Evolutionary conservation across 306 rosid species (phyloP).

Genomic region (Dryas drummondii): DNA sequence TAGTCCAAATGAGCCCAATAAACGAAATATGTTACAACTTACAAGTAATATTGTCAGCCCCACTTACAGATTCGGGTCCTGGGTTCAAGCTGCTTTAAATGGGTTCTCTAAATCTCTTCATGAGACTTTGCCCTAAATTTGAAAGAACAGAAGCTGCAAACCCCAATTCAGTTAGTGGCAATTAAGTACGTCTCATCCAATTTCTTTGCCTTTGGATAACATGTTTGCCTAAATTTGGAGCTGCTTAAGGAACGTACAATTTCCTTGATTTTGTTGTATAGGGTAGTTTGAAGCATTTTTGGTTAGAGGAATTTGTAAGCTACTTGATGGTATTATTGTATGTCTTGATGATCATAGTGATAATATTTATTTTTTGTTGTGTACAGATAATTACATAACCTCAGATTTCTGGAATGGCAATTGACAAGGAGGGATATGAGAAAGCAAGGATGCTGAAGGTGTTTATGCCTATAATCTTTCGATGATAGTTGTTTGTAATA

Average conservation of each 20-base stretch:
- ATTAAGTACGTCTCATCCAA: constrained; percentile 10
- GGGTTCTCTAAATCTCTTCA: too few species aligned
- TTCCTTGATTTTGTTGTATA: too few species aligned
- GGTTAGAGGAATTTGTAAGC: too few species aligned
- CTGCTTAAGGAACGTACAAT: too few species aligned
- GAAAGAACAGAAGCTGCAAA: constrained; percentile 3
- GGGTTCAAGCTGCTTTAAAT: too few species aligned
- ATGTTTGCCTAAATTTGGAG: not conserved
- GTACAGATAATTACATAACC: not conserved
- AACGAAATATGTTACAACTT: too few species aligned
- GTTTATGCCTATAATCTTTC: constrained; percentile 25
- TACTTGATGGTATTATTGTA: not conserved
- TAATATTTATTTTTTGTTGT: not conserved
- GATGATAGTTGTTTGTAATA: not conserved
- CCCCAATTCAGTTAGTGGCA: not conserved
- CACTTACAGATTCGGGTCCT: too few species aligned
- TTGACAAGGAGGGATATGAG: constrained; percentile 95
- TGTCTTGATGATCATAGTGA: not conserved
- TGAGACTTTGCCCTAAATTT: not conserved
- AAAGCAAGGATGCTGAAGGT: constrained; percentile 97
- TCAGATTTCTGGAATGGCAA: constrained; percentile 56
- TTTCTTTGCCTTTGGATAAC: not conserved
- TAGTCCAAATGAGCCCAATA: too few species aligned
- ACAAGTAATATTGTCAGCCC: too few species aligned
- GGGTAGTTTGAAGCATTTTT: too few species aligned